phyloP scores from a whole-genome alignment of 345 rosid species.

The Populus euphratica region DNA sequence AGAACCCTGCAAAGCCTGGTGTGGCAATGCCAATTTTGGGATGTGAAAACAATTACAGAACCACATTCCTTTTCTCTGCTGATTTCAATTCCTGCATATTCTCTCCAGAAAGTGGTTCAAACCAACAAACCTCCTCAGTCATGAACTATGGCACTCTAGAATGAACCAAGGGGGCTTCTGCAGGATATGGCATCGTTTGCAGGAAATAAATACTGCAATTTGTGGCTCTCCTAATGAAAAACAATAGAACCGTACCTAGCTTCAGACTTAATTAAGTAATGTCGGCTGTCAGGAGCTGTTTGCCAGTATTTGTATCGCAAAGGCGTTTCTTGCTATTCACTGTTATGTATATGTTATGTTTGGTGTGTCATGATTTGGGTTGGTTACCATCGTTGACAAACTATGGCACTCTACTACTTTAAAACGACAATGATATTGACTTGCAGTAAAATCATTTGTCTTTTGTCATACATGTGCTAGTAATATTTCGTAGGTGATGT shows the following conservation, averaged over 20 bases:
- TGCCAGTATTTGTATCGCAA: background rate
- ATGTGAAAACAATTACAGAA: slow-evolving; percentile 56
- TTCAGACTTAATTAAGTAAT: background rate
- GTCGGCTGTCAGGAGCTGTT: background rate
- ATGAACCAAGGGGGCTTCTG: slow-evolving; percentile 41
- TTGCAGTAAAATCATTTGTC: background rate
- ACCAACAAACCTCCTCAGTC: slow-evolving; percentile 8
- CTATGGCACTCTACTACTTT: background rate
- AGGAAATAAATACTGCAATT: slow-evolving; percentile 22
- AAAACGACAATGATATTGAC: background rate
- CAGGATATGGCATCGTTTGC: slow-evolving; percentile 58
- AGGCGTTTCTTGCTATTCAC: background rate
- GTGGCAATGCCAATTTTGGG: slow-evolving; percentile 60
- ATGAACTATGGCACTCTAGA: slow-evolving; percentile 39
- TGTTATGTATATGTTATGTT: background rate
- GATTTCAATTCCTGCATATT: slow-evolving; percentile 42
- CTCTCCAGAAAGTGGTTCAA: slow-evolving; percentile 18
- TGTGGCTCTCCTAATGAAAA: background rate
- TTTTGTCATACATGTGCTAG: background rate
- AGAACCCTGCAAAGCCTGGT: slow-evolving; percentile 61
- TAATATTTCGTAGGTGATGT: background rate
- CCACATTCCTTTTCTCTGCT: slow-evolving; percentile 43
- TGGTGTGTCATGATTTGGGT: background rate
- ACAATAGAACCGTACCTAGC: background rate
- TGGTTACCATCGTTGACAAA: background rate